These are phyloP conservation scores for Exophiala oligosperma DNA, from an alignment of 2,329 filamentous ascomycete species.

Conservation along the genomic window DNA sequence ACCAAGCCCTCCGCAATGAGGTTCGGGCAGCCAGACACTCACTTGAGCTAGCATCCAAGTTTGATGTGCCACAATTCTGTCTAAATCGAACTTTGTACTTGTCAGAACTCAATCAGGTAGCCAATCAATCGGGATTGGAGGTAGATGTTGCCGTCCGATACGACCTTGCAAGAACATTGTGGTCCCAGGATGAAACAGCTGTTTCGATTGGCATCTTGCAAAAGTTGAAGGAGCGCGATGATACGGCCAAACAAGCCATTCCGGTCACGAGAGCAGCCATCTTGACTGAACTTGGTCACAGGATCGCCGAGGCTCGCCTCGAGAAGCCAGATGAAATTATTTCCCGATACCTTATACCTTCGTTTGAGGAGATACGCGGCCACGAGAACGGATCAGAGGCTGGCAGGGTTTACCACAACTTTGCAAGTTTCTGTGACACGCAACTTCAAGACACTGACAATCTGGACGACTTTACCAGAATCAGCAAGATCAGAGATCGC, in stretches of 20 bases:
- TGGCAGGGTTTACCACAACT: constrained; percentile 89
- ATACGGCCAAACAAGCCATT: constrained; percentile 68
- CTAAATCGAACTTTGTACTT: constrained; percentile 81
- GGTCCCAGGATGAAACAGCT: constrained; percentile 89
- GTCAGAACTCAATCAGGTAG: constrained; percentile 71
- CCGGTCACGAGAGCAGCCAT: constrained; percentile 73
- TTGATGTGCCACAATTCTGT: constrained; percentile 81
- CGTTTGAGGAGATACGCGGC: constrained; percentile 76
- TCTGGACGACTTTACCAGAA: constrained; percentile 77
- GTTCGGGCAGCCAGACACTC: constrained; percentile 74
- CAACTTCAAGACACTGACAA: constrained; percentile 86
- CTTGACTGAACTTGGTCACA: constrained; percentile 82
- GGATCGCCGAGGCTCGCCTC: constrained; percentile 83
- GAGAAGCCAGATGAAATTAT: constrained; percentile 92
- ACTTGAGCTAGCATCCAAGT: constrained; percentile 73
- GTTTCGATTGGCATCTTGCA: constrained; percentile 88
- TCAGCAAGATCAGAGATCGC: constrained; percentile 74
- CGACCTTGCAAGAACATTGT: constrained; percentile 85
- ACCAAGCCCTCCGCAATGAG: constrained; percentile 69
- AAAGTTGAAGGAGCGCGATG: constrained; percentile 62
- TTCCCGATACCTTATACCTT: constrained; percentile 78
- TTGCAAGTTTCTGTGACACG: constrained; percentile 91
- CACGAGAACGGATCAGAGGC: constrained; percentile 69
- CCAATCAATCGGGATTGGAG: constrained; percentile 68
- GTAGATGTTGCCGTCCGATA: constrained; percentile 76